Conservation (phyloP, 2,329 filamentous ascomycete species). For the Lachnellula willkommii region DNA sequence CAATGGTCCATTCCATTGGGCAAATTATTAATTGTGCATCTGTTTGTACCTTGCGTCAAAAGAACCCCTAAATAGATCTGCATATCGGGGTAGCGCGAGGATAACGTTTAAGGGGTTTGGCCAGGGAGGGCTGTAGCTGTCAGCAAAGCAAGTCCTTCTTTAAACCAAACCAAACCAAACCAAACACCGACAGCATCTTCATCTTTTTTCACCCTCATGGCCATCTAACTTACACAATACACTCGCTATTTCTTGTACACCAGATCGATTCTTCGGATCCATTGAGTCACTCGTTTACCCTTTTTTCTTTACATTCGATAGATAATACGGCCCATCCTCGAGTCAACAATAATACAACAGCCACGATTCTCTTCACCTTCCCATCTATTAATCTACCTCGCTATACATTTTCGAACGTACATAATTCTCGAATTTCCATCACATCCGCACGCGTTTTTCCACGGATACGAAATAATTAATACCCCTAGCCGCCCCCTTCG, state of each 20-base stretch:
- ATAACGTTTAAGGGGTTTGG: neutral
- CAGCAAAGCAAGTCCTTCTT: neutral
- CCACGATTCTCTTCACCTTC: constrained; percentile 12
- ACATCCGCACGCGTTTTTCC: constrained; percentile 23
- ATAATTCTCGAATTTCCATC: constrained; percentile 15
- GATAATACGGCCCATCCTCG: constrained; percentile 15
- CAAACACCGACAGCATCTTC: neutral
- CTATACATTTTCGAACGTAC: constrained; percentile 16
- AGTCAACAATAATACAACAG: constrained; percentile 14
- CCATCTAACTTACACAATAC: neutral
- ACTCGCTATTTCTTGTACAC: constrained; percentile 27
- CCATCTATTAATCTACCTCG: constrained; percentile 13
- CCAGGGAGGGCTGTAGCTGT: neutral
- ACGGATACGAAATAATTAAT: constrained; percentile 23
- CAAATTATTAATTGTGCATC: neutral
- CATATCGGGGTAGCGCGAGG: neutral
- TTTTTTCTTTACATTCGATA: constrained; percentile 20
- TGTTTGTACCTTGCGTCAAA: neutral
- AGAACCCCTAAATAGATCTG: neutral
- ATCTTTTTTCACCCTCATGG: neutral
- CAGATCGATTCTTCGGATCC: constrained; percentile 14
- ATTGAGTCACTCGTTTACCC: constrained; percentile 27
- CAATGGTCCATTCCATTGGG: neutral
- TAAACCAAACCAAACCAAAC: neutral
- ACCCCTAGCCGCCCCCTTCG: constrained; percentile 22